These are phyloP conservation scores for Candida manassasensis DNA, from an alignment of 805 yeast species.

Conservation along the genomic window DNA sequence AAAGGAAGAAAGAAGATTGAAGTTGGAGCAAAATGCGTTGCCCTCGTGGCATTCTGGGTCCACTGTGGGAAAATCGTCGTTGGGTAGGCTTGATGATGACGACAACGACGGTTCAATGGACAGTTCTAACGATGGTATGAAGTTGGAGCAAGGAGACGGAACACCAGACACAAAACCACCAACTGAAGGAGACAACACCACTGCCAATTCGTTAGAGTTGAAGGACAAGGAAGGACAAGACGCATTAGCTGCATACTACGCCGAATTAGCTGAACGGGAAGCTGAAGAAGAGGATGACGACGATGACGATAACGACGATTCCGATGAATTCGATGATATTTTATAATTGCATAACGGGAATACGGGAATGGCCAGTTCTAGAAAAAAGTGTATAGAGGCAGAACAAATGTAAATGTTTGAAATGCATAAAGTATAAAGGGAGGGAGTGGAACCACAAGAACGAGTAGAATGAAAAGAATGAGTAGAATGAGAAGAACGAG, in stretches of 20 bases:
- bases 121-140: constrained; percentile 14
- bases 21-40: constrained; percentile 84
- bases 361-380: too few species aligned
- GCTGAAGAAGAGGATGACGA: constrained; percentile 58
- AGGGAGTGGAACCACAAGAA: too few species aligned
- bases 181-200: constrained; percentile 11
- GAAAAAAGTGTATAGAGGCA: too few species aligned
- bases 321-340: constrained; percentile 25
- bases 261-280: constrained; percentile 67
- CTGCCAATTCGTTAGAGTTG: constrained; percentile 27
- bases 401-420: too few species aligned
- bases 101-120: constrained; percentile 28
- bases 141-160: constrained; percentile 11
- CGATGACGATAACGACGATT: constrained; percentile 36
- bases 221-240: constrained; percentile 67
- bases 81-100: constrained; percentile 52
- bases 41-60: constrained; percentile 95
- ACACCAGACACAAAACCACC: constrained; percentile 9
- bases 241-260: constrained; percentile 64
- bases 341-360: too few species aligned
- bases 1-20: constrained; percentile 62
- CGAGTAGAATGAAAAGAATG: too few species aligned
- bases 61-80: constrained; percentile 71
- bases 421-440: too few species aligned
- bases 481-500: too few species aligned